Percentiles rank a stretch among this genome's conserved stretches.
Conservation (phyloP, 306 rosid genomes). For the Ammopiptanthus mongolicus region DNA sequence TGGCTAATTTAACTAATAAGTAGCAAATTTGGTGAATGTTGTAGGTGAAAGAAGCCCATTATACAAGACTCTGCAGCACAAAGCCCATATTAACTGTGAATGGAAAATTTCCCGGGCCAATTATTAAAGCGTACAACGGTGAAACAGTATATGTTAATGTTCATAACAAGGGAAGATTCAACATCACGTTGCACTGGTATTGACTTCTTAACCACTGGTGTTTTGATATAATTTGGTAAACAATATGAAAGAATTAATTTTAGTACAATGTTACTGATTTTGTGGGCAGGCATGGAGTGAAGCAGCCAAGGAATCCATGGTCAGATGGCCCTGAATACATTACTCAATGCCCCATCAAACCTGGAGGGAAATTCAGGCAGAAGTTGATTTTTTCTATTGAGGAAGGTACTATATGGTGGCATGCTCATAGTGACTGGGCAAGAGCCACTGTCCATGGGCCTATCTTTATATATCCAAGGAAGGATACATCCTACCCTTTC, state of each 20-base stretch:
- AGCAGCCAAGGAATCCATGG: conserved; percentile 47
- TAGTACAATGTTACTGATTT: neutral
- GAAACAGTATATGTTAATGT: conserved; percentile 27
- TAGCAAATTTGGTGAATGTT: neutral
- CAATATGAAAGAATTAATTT: neutral
- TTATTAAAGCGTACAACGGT: neutral
- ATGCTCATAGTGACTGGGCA: conserved; percentile 62
- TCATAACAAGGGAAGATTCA: conserved; percentile 28
- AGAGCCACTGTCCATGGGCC: conserved; percentile 60
- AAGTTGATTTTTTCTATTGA: conserved; percentile 34
- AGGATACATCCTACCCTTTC: conserved; percentile 35
- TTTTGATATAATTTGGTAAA: neutral
- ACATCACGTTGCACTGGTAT: conserved; percentile 59
- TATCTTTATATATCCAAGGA: conserved; percentile 36
- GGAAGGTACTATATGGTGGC: conserved; percentile 73
- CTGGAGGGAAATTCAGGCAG: conserved; percentile 35
- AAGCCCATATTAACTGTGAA: conserved; percentile 26
- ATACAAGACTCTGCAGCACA: conserved; percentile 26
- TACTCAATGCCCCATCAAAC: conserved; percentile 52
- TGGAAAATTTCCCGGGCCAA: conserved; percentile 37
- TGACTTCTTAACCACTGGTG: neutral
- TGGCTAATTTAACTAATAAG: neutral
- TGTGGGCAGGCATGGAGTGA: conserved; percentile 48
- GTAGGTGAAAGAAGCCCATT: conserved; percentile 26
- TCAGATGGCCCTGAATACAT: conserved; percentile 50